Conservation (phyloP, 345 rosid genomes). For the Hibiscus tridactylites region DNA sequence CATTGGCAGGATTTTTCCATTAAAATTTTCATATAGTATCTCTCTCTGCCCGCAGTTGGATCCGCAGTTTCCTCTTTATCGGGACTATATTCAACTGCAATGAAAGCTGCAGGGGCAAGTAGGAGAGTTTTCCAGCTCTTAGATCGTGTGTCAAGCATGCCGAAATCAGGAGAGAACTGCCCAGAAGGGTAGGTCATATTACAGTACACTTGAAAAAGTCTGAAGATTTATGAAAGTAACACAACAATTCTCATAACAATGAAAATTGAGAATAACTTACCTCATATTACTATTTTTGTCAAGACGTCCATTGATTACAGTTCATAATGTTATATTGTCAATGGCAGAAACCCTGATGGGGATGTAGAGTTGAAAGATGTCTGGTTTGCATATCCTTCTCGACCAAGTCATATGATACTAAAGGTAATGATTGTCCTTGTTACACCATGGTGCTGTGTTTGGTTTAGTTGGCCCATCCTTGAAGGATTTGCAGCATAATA, state of each 20-base stretch:
- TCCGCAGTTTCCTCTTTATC: slow-evolving; percentile 77
- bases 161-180: slow-evolving; percentile 64
- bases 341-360: slow-evolving; percentile 72
- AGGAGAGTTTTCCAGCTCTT: slow-evolving; percentile 87
- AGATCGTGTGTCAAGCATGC: slow-evolving; percentile 79
- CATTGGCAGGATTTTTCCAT: neutral
- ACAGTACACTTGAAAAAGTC: neutral
- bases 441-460: neutral
- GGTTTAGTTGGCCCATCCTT: neutral
- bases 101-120: slow-evolving; percentile 99
- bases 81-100: slow-evolving; percentile 73
- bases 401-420: slow-evolving; percentile 81
- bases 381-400: slow-evolving; percentile 98
- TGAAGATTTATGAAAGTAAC: neutral
- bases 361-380: slow-evolving; percentile 82
- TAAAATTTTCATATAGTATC: neutral
- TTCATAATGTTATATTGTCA: neutral
- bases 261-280: neutral
- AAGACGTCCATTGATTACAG: neutral
- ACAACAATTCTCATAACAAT: neutral
- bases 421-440: slow-evolving; percentile 38
- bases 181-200: slow-evolving; percentile 56
- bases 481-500: neutral
- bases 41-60: slow-evolving; percentile 56
- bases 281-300: neutral